Base-by-base conservation (phyloP, 169 alveolate species). In the Eimeria maxima region DNA sequence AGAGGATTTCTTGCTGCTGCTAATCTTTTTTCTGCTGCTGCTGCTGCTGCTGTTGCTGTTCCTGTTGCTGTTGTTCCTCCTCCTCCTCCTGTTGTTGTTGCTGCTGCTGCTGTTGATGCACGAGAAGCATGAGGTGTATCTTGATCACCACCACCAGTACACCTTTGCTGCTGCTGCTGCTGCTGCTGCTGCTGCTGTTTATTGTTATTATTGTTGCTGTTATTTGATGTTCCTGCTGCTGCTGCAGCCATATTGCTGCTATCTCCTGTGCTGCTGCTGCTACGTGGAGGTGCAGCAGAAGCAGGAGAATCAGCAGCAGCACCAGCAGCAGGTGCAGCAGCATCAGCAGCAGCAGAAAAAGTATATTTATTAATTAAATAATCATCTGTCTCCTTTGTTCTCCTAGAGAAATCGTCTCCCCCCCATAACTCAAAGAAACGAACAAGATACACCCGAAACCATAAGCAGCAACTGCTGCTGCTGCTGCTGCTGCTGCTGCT, bases 211-310 rank as follows among this genome's bases (percentile, higher is more conserved):
- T 3, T 53, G 60, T 14, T 53, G 60, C 57, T 50, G 57, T 11
- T n/a, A n/a, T n/a, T n/a, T n/a, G 38, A 33, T 33, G 38, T 1
- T 53, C 6, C 3, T 53, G 6, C 60, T 53, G 60, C 60, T 53
- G 60, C 60, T 53, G 60, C 60, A 1, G 60, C 60, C 0, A 20
- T 65, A n/a, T n/a, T 18, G 74, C 74, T 65, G n/a, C n/a, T 18
- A 16, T 18, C 74, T n/a, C 74, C 74, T n/a, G 74, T n/a, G 84
- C 84, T 29, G 84, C 55, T 73, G 84, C 84, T 69, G 80, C 80
- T 69, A 11, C 80, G 27, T 18, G 80, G 16, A 27, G 80, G 38
- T 24, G 84, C 84, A n/a, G n/a, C n/a, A n/a, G n/a, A n/a, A n/a
- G n/a, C n/a, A n/a, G 20, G 55, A 50, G 57, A 11, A 11, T 11